phyloP scores from a whole-genome alignment of 345 rosid species.

The Hibiscus trionum region DNA sequence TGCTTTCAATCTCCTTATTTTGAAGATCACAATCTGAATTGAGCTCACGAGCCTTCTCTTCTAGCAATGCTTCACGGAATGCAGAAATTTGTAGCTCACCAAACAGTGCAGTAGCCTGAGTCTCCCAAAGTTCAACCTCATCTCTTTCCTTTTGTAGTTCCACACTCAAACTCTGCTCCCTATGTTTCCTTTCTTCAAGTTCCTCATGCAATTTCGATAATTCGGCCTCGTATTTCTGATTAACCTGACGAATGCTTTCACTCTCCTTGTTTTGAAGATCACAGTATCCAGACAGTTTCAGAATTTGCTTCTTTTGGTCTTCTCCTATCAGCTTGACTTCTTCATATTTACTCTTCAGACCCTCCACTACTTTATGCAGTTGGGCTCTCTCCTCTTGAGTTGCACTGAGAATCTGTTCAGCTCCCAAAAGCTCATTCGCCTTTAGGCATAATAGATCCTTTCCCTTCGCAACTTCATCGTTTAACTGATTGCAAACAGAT shows the following conservation, averaged over 20 bases:
- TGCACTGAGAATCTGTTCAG: slow-evolving; percentile 30
- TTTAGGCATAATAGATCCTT: slow-evolving; percentile 35
- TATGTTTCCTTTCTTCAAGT: slow-evolving; percentile 11
- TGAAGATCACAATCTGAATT: slow-evolving; percentile 34
- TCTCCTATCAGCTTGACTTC: slow-evolving; percentile 39
- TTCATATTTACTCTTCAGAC: slow-evolving; percentile 49
- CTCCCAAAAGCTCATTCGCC: slow-evolving; percentile 37
- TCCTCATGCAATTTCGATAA: slow-evolving; percentile 33
- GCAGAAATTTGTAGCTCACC: slow-evolving; percentile 46
- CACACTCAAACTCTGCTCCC: too few species aligned
- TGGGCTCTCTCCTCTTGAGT: slow-evolving; percentile 34
- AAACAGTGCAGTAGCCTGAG: slow-evolving; percentile 32
- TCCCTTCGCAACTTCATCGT: slow-evolving; percentile 33
- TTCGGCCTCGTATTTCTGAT: slow-evolving; percentile 39
- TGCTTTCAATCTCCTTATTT: slow-evolving; percentile 31
- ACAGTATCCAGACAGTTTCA: slow-evolving; percentile 43
- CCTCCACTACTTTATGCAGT: slow-evolving; percentile 37
- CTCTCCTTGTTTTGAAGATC: slow-evolving; percentile 42
- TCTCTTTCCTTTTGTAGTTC: slow-evolving; percentile 38
- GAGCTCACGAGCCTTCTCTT: slow-evolving; percentile 54
- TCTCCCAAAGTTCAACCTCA: slow-evolving; percentile 20
- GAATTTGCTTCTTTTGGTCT: slow-evolving; percentile 40
- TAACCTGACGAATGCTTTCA: slow-evolving; percentile 28
- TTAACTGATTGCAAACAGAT: slow-evolving; percentile 38
- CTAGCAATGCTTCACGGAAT: slow-evolving; percentile 45